phyloP scores from a whole-genome alignment of 768 basidiomycete species.

The Pleurotus salmoneostramineus region DNA sequence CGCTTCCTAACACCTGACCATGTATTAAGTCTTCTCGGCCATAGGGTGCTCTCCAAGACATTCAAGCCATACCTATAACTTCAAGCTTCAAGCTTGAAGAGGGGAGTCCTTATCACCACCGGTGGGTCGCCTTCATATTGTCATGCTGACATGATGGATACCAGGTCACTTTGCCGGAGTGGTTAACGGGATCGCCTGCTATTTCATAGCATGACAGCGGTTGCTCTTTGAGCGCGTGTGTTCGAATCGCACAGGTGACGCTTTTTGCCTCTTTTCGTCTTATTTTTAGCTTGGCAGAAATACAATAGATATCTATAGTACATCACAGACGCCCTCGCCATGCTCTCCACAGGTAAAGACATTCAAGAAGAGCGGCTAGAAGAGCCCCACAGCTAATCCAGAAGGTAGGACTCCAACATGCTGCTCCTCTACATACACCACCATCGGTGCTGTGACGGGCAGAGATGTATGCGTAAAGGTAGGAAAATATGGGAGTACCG shows the following conservation, averaged over 20 bases:
- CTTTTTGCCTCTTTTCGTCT: neutral
- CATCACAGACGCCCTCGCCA: slow-evolving; percentile 57
- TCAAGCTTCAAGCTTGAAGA: neutral
- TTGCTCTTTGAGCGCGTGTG: slow-evolving; percentile 22
- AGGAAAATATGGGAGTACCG: slow-evolving; percentile 75
- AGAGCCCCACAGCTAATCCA: slow-evolving; percentile 40
- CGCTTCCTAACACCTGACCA: neutral
- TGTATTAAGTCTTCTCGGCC: no score
- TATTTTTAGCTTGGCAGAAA: neutral
- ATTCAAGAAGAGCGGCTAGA: slow-evolving; percentile 37
- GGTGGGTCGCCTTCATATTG: neutral
- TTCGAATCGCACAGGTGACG: slow-evolving; percentile 26
- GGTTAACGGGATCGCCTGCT: slow-evolving; percentile 26
- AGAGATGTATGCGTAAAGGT: slow-evolving; percentile 71
- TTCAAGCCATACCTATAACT: neutral
- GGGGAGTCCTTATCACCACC: neutral
- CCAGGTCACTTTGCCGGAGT: slow-evolving; percentile 23
- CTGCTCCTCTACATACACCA: slow-evolving; percentile 48
- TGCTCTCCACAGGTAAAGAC: slow-evolving; percentile 52
- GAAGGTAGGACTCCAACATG: slow-evolving; percentile 71
- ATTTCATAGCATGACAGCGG: slow-evolving; percentile 11
- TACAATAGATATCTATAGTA: neutral
- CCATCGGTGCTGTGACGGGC: slow-evolving; percentile 40
- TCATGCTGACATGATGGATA: neutral
- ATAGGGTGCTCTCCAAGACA: neutral